phyloP scores from a whole-genome alignment of 1,284 basidiomycete species.

The Ustilago xerochloae region DNA sequence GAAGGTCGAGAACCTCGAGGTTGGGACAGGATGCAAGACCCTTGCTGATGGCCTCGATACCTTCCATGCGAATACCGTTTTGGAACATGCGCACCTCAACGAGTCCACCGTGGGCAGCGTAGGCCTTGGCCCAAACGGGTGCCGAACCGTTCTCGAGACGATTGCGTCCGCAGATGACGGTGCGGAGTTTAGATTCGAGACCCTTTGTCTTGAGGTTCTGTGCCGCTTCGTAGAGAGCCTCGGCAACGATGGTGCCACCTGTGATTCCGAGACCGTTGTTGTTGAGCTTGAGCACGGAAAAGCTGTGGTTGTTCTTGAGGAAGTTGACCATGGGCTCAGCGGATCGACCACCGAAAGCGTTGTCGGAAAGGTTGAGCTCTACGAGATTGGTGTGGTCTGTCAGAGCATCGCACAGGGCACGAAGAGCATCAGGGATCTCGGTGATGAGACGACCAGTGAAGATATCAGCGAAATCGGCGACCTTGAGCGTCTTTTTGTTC shows the following conservation, averaged over 20 bases:
- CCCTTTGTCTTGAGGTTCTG: conserved; percentile 77
- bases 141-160: conserved; percentile 92
- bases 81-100: conserved; percentile 91
- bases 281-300: conserved; percentile 90
- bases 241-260: conserved; percentile 86
- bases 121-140: conserved; percentile 84
- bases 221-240: conserved; percentile 84
- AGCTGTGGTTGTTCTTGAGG: conserved; percentile 70
- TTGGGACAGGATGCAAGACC: conserved; percentile 79
- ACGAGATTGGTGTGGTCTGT: conserved; percentile 81
- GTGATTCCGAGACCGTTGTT: conserved; percentile 97
- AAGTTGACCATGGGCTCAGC: conserved; percentile 94
- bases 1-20: conserved; percentile 85
- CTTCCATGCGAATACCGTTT: conserved; percentile 95
- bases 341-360: conserved; percentile 94
- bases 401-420: conserved; percentile 87
- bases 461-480: conserved; percentile 96
- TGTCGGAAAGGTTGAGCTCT: conserved; percentile 92
- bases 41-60: conserved; percentile 81
- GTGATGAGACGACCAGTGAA: conserved; percentile 95
- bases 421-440: conserved; percentile 91
- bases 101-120: conserved; percentile 81
- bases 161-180: conserved; percentile 92
- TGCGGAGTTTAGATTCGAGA: conserved; percentile 78
- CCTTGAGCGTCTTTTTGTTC: conserved; percentile 78